These are phyloP conservation scores for Discostella stelligera DNA, from an alignment of 352 stramenopile genomes.

Conservation along the genomic window DNA sequence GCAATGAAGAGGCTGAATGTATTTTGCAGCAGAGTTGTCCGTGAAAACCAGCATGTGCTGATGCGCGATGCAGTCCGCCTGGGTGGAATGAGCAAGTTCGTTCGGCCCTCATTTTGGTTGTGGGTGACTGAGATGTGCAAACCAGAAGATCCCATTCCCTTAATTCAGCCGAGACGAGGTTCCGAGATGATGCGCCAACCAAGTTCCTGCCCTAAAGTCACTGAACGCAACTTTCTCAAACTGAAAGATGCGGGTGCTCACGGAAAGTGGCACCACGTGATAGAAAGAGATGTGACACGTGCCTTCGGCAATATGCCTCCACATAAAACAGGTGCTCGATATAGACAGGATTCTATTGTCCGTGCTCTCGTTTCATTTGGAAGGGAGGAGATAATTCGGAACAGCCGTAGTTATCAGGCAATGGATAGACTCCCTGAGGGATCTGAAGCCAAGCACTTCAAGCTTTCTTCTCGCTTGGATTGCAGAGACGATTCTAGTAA, in stretches of 20 bases:
- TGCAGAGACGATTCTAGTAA: conserved; percentile 28
- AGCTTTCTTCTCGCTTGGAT: conserved; percentile 46
- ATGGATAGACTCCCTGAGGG: conserved; percentile 54
- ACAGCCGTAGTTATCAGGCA: conserved; percentile 44
- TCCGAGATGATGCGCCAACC: neutral
- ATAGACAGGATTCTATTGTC: conserved; percentile 78
- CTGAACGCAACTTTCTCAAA: conserved; percentile 31
- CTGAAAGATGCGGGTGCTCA: conserved; percentile 55
- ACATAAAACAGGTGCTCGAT: conserved; percentile 73
- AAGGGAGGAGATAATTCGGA: conserved; percentile 54
- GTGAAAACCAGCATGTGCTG: conserved; percentile 74
- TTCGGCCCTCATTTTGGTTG: conserved; percentile 79
- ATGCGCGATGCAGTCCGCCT: conserved; percentile 76
- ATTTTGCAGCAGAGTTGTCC: conserved; percentile 65
- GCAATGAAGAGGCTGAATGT: conserved; percentile 73
- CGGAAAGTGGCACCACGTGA: conserved; percentile 78
- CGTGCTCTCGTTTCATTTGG: conserved; percentile 78
- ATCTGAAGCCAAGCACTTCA: conserved; percentile 51
- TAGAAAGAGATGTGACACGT: conserved; percentile 75
- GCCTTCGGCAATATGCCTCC: conserved; percentile 82
- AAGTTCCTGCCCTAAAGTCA: conserved; percentile 5
- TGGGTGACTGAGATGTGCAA: conserved; percentile 72
- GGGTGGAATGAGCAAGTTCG: conserved; percentile 74
- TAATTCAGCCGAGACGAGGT: conserved; percentile 28
- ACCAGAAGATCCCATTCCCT: conserved; percentile 46